Evolutionary conservation across 169 alveolate genomes (phyloP).

Genomic region (Plasmodium berghei): DNA sequence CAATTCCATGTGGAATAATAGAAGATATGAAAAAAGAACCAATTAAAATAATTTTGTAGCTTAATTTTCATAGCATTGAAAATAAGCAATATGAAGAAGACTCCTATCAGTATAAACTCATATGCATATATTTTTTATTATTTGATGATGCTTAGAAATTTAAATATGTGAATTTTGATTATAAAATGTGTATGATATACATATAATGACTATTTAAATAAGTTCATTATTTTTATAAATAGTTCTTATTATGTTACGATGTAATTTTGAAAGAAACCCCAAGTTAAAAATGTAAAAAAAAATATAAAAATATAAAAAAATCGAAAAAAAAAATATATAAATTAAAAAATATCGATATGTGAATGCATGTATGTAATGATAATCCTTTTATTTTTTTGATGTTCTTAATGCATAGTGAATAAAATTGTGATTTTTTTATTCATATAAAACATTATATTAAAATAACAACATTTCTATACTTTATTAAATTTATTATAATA

Average conservation of each 20-base stretch:
- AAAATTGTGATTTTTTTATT: conserved; percentile 28
- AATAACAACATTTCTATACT: conserved; percentile 4
- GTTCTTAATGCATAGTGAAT: not conserved
- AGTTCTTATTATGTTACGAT: not conserved
- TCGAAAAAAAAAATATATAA: not conserved
- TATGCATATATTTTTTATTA: conserved; percentile 9
- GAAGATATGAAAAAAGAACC: conserved; percentile 68
- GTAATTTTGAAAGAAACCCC: not conserved
- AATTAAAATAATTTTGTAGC: too few relatives aligned
- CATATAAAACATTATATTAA: conserved; percentile 12
- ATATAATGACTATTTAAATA: conserved; percentile 15
- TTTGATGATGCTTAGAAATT: too few relatives aligned
- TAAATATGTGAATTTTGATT: not conserved
- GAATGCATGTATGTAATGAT: conserved; percentile 5
- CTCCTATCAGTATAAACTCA: not conserved
- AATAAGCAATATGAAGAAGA: conserved; percentile 2
- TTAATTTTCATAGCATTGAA: too few relatives aligned
- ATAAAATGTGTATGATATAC: not conserved
- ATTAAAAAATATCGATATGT: not conserved
- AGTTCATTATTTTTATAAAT: not conserved
- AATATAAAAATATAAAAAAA: not conserved
- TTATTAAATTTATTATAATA: conserved; percentile 13
- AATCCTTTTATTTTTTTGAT: not conserved
- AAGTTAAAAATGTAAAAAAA: not conserved
- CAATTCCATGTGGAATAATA: conserved; percentile 70